Conservation (phyloP, 2,329 filamentous ascomycete genomes). For the Trichoderma guizhouense region DNA sequence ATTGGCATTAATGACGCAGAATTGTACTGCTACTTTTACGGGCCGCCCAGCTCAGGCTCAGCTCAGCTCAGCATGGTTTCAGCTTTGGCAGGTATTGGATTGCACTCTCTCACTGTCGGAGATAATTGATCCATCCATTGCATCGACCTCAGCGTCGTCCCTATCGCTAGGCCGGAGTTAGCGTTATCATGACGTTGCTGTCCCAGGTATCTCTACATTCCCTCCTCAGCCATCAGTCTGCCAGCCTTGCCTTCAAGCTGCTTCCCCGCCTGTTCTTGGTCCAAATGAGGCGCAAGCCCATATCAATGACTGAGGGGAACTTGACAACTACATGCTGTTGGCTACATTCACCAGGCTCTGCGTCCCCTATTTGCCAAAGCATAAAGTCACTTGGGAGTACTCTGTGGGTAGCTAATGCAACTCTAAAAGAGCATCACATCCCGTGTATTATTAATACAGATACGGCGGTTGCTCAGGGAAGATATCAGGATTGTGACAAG, state of each 20-base stretch:
- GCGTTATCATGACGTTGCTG: slow-evolving; percentile 16
- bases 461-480: not conserved
- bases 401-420: not conserved
- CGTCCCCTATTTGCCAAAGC: not conserved
- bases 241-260: not conserved
- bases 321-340: not conserved
- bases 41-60: not conserved
- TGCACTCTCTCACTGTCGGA: not conserved
- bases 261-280: not conserved
- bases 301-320: not conserved
- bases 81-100: not conserved
- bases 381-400: not conserved
- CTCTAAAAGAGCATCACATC: not conserved
- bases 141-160: not conserved
- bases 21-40: not conserved
- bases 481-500: not conserved
- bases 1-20: not conserved
- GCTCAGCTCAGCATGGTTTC: not conserved
- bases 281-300: not conserved
- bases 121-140: not conserved
- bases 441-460: not conserved
- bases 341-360: not conserved
- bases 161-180: slow-evolving; percentile 14
- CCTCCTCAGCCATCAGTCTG: not conserved
- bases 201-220: not conserved